These are phyloP conservation scores for Fistulinella cinereoalba DNA, from an alignment of 1,284 basidiomycete genomes.

Conservation along the genomic window DNA sequence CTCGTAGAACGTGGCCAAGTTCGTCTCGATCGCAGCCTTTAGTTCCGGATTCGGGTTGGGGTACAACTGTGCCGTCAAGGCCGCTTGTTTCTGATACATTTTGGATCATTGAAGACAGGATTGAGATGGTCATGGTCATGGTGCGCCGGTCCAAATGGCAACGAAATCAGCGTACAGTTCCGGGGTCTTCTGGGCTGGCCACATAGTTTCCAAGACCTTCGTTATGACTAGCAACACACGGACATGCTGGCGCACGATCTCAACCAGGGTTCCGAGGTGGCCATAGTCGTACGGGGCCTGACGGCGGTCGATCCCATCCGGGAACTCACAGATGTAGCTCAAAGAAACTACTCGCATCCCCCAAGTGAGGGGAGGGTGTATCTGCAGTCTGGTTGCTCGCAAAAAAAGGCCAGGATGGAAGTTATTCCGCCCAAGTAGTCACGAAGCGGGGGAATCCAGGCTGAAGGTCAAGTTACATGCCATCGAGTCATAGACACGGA, in stretches of 20 bases:
- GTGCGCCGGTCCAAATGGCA: not conserved
- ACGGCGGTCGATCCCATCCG: constrained; percentile 23
- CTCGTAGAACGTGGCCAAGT: constrained; percentile 24
- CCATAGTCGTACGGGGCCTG: constrained; percentile 12
- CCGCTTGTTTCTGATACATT: constrained; percentile 17
- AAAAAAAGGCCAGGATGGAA: constrained; percentile 29
- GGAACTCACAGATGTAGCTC: constrained; percentile 12
- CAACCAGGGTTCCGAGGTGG: constrained; percentile 7
- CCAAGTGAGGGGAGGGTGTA: constrained; percentile 14
- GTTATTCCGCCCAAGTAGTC: constrained; percentile 22
- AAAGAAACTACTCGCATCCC: constrained; percentile 19
- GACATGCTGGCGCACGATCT: not conserved
- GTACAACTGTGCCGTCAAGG: constrained; percentile 23
- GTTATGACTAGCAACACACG: constrained; percentile 19
- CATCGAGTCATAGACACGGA: constrained; percentile 26
- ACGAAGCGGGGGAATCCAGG: constrained; percentile 21
- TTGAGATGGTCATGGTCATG: too few relatives aligned
- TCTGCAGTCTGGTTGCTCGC: constrained; percentile 26
- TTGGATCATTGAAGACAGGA: not conserved
- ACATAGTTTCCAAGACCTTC: constrained; percentile 12
- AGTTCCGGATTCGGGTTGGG: constrained; percentile 21
- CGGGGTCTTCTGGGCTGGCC: not conserved
- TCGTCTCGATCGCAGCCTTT: constrained; percentile 20
- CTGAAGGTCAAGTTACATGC: constrained; percentile 27
- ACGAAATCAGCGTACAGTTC: not conserved